Base-by-base conservation (phyloP, 805 yeast species). In the Groenewaldozyma salmanticensis region DNA sequence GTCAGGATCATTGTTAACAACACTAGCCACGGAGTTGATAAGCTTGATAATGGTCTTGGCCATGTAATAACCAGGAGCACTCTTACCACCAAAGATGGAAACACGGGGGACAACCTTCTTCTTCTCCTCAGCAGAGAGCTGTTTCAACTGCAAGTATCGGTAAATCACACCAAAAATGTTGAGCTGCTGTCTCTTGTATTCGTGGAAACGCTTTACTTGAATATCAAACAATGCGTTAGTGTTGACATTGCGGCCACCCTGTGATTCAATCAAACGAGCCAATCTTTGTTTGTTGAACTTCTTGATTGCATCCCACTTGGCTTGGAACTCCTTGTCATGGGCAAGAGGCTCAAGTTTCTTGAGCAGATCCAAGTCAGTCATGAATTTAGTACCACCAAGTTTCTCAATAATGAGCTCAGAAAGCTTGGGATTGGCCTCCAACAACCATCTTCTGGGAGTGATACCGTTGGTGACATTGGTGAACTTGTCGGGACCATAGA, bases 51-150 rank as follows among this genome's bases (percentile, higher is more conserved):
- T 83, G 44, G 82, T 74, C 65, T 87, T 87, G 45, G 96, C 96
- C 77, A 87, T 84, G 66, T 84, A 87, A 62, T 87, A 87, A 50
- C 96, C 96, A n/a, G 96, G 96, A 7, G 96, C 96, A 45, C 94
- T 82, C 65, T 88, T 87, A 58, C 96, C 96, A 51, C 96, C 96
- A 61, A 88, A 78, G 46, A 87, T 74, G 33, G 78, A 72, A 42
- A 83, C 92, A 57, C 81, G 83, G 45, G 95, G 79, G 44, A 76
- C 72, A 60, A 72, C 77, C 54, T 75, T 72, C 47, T 61, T 53
- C 54, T 81, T 69, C 62, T 85, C 81, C 42, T 73, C 74, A 6
- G 72, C 66, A 27, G 84, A 63, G 49, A 84, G 67, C 36, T 73
- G 67, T 66, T 86, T 86, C 62, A 87, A 79, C 49, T 72, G 70